Conservation (phyloP, 768 basidiomycete genomes). For the Auriculariales sp. region DNA sequence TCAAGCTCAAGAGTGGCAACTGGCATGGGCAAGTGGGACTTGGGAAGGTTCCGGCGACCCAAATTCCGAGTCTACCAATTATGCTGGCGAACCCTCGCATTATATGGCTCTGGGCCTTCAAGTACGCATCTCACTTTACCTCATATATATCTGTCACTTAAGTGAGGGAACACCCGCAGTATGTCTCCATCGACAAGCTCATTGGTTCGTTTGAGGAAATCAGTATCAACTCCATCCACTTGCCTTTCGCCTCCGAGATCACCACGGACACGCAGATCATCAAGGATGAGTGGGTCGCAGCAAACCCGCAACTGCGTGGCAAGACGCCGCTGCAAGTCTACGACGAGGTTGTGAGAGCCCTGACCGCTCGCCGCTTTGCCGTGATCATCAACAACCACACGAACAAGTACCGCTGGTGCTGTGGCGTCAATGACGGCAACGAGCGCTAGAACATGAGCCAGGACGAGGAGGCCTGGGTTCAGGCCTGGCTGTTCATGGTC, state of each 20-base stretch:
- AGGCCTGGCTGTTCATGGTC: slow-evolving; percentile 6
- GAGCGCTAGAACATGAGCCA: slow-evolving; percentile 7
- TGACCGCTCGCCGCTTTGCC: slow-evolving; percentile 4
- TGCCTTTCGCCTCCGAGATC: slow-evolving; percentile 7
- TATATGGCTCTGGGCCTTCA: slow-evolving; percentile 2
- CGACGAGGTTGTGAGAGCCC: slow-evolving; percentile 3
- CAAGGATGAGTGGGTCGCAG: slow-evolving; percentile 1
- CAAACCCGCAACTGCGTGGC: slow-evolving; percentile 5
- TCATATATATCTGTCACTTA: too few relatives aligned
- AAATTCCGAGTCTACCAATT: slow-evolving; percentile 1
- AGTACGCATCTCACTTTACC: too few relatives aligned
- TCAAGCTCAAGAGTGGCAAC: slow-evolving; percentile 5
- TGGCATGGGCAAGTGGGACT: slow-evolving; percentile 6
- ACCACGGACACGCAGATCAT: slow-evolving; percentile 1
- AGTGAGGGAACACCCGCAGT: too few relatives aligned
- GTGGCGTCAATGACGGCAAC: slow-evolving; percentile 5
- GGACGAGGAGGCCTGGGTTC: slow-evolving; percentile 1
- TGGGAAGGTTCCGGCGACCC: slow-evolving; percentile 4
- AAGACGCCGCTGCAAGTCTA: slow-evolving; percentile 6
- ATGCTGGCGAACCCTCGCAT: slow-evolving; percentile 2
- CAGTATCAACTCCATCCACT: slow-evolving; percentile 6
- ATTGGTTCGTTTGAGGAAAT: slow-evolving; percentile 4
- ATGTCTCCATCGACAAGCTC: slow-evolving; percentile 3
- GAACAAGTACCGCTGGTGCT: slow-evolving; percentile 6
- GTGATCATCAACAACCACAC: slow-evolving; percentile 6